Evolutionary conservation across 352 stramenopile genomes (phyloP), one percentile per base, ranked within the genome.

Genomic region (Blastocystis sp.): DNA sequence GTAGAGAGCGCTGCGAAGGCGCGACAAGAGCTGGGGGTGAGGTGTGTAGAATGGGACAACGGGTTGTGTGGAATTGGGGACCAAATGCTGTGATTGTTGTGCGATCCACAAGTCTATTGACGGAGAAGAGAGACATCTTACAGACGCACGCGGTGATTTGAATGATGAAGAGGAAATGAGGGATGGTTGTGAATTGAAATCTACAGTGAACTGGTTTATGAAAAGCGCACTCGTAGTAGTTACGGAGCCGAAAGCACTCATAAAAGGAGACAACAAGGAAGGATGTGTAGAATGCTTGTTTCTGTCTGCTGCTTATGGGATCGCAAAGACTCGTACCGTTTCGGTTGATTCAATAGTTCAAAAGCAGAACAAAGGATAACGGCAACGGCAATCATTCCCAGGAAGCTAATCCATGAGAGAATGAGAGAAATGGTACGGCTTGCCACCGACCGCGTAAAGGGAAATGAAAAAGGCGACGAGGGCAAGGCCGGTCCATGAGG

Each of bases 1-100:
- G 63, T 63, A 81, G 24, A 81, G 48, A n/a, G 63, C 48, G 18
- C 63, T 81, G 18, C 56, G 42, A 42, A 81, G 40, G 14, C 69
- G 69, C 18, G n/a, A 4, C 6, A 81, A 4, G 9, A 61, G 16
- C 69, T 81, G 24, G n/a, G 46, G 24, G 21, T 81, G 6, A 64
- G 36, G 27, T 0, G 14, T 27, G 21, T 21, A 4, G 29, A 34
- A 49, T 44, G 36, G 0, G 1, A 6, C 32, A 46, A 81, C 69
- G 6, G 27, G 16, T 11, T 46, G 69, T 29, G 34, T 65, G 11
- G 27, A 51, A 8, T 0, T 8, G 36, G 48, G 36, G n/a, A 81
- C 42, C 7, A 64, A 44, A 1, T 29, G 42, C 27, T 14, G 36
- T 38, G 56, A 81, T 27, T 64, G 48, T 9, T 42, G 56, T 27